Percentiles rank a stretch among this genome's conserved stretches.
Conservation (phyloP, 805 yeast genomes). For the Saccharomyces jurei region DNA sequence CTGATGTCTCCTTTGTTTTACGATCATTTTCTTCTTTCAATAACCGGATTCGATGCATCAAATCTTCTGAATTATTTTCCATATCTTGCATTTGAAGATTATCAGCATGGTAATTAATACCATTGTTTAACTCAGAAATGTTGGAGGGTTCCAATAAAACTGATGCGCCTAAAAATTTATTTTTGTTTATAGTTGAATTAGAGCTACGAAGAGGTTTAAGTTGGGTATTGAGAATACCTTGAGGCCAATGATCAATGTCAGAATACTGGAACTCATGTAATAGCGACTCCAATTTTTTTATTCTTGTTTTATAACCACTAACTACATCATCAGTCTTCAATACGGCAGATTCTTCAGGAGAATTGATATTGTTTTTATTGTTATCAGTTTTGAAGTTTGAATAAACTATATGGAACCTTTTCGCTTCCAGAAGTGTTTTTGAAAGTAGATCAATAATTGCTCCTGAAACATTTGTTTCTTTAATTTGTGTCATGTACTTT, state of each 20-base stretch:
- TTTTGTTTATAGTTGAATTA: background rate
- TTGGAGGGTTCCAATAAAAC: background rate
- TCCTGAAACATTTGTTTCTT: conserved; percentile 22
- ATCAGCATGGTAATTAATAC: background rate
- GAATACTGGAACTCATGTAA: conserved; percentile 66
- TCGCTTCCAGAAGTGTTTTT: conserved; percentile 30
- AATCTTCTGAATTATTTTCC: conserved; percentile 3
- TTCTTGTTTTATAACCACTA: conserved; percentile 60
- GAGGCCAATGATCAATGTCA: conserved; percentile 41
- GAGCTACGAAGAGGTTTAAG: background rate
- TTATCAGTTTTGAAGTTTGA: background rate
- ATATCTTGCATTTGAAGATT: background rate
- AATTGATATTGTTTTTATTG: background rate
- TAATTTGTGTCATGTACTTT: conserved; percentile 33
- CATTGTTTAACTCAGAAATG: background rate
- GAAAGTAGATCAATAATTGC: conserved; percentile 32
- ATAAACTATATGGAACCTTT: conserved; percentile 5
- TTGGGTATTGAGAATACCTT: conserved; percentile 30
- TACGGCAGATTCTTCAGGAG: background rate
- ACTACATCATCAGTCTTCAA: conserved; percentile 1
- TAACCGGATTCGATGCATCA: background rate
- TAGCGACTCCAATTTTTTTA: conserved; percentile 67
- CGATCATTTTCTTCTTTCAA: conserved; percentile 1
- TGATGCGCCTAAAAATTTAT: background rate
- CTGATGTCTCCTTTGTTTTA: conserved; percentile 1